Base-by-base conservation (phyloP, 345 rosid species). In the Eucalyptus urophylla region DNA sequence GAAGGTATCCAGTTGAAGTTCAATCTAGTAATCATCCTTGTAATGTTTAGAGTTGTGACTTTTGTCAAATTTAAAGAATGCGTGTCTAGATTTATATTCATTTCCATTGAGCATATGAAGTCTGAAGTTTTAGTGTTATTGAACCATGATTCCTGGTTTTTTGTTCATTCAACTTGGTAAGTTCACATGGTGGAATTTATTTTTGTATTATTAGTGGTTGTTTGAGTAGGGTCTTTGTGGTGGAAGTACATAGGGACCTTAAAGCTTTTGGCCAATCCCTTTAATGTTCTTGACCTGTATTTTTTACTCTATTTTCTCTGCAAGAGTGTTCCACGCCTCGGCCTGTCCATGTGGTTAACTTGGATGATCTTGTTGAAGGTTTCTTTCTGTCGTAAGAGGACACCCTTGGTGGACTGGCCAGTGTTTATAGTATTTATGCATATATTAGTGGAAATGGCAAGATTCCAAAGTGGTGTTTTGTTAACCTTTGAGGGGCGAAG, bases 311-410 rank as follows among this genome's bases (percentile, higher is more conserved):
- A 91, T 87, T 91, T 89, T 92, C 91, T 89, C 60, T 91, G 92
- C 91, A 90, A 93, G 94, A 93, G 90, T 90, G 92, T 90, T 93
- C 93, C 88, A 88, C 62, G 91, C 94, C 88, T 88, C 93, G 90
- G 88, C 89, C 87, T 90, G 93, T 92, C 92, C 87, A 94, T 90
- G 90, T 90, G 94, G 94, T 92, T 96, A 94, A 97, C 99, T 92
- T 92, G 93, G 93, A 96, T 96, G 97, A 96, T 97, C 96, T 96
- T 97, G 95, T 97, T 97, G 99, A 97, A 97, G 98, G 98, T 97
- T 95, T 96, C 88, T 94, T 95, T 94, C 97, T 94, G 91, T 96
- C 98, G 97, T 97, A 97, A 94, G 94, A 92, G 94, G 96, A 94
- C 95, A 93, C 95, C 98, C 95, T 93, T 95, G 99, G 95, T 95